phyloP scores from a whole-genome alignment of 1,139 yeast genomes.

The Taphrina deformans region DNA sequence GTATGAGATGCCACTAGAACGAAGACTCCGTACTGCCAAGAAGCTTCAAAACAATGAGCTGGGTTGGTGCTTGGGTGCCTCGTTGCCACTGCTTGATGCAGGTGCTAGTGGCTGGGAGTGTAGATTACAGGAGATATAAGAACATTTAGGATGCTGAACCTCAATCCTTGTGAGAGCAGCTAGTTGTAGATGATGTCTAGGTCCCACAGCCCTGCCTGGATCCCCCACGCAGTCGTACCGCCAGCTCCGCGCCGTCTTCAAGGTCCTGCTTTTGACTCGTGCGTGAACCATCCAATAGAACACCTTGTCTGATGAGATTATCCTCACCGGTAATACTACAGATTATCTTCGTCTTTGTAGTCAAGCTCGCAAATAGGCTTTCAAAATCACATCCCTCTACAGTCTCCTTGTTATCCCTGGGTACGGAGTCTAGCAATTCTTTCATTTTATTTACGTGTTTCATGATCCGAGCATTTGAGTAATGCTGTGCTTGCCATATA shows the following conservation, averaged over 20 bases:
- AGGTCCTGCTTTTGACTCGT: neutral
- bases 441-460: conserved; percentile 36
- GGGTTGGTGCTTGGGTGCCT: conserved; percentile 99
- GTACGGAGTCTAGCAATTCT: conserved; percentile 40
- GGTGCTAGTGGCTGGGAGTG: conserved; percentile 29
- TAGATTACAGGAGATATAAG: conserved; percentile 8
- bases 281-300: neutral
- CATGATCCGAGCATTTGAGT: conserved; percentile 14
- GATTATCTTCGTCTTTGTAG: conserved; percentile 44
- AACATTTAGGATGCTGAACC: too few species aligned
- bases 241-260: conserved; percentile 28
- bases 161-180: too few species aligned
- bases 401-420: conserved; percentile 43
- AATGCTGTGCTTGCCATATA: conserved; percentile 43
- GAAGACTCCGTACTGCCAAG: conserved; percentile 90
- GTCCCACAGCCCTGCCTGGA: neutral
- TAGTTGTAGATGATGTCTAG: too few species aligned
- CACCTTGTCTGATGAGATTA: conserved; percentile 10
- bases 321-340: conserved; percentile 40
- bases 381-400: conserved; percentile 44
- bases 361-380: conserved; percentile 42
- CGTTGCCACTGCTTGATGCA: conserved; percentile 67
- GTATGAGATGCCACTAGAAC: conserved; percentile 83
- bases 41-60: conserved; percentile 83
- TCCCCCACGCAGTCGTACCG: conserved; percentile 17